A percentile compares a stretch with the other conserved stretches of the same genome.
These are phyloP conservation scores for Beauveria brongniartii DNA, from an alignment of 2,329 filamentous ascomycete species.

Conservation along the genomic window DNA sequence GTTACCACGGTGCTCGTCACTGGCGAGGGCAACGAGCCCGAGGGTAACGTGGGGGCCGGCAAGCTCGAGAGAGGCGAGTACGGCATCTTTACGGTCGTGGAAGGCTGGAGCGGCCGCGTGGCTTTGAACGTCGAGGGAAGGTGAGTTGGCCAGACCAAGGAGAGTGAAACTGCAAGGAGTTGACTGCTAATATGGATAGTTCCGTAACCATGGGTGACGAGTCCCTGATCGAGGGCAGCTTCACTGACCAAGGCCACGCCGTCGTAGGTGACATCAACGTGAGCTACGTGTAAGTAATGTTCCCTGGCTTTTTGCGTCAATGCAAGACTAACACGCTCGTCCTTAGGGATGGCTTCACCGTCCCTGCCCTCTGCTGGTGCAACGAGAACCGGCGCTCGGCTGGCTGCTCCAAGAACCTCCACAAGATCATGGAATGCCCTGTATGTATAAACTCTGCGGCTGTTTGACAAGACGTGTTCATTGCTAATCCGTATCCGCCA, in stretches of 20 bases:
- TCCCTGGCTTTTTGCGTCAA: background rate
- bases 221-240: constrained; percentile 11
- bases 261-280: constrained; percentile 12
- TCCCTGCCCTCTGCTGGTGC: constrained; percentile 11
- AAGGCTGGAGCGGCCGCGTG: constrained; percentile 11
- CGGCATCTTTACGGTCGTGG: constrained; percentile 1
- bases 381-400: constrained; percentile 10
- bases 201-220: constrained; percentile 17
- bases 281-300: constrained; percentile 13
- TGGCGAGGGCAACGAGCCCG: background rate
- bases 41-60: constrained; percentile 2
- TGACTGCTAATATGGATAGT: background rate
- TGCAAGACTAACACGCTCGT: background rate
- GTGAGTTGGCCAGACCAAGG: background rate
- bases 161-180: background rate
- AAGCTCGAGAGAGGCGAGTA: background rate
- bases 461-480: background rate
- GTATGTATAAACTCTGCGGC: background rate
- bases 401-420: constrained; percentile 13
- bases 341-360: constrained; percentile 9
- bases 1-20: constrained; percentile 5
- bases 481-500: background rate
- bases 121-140: constrained; percentile 5
- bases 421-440: background rate
- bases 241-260: constrained; percentile 7